Evolutionary conservation across 1,139 yeast genomes (phyloP), one percentile per base, ranked within the genome.

Genomic region (Magnusiomyces paraingens): DNA sequence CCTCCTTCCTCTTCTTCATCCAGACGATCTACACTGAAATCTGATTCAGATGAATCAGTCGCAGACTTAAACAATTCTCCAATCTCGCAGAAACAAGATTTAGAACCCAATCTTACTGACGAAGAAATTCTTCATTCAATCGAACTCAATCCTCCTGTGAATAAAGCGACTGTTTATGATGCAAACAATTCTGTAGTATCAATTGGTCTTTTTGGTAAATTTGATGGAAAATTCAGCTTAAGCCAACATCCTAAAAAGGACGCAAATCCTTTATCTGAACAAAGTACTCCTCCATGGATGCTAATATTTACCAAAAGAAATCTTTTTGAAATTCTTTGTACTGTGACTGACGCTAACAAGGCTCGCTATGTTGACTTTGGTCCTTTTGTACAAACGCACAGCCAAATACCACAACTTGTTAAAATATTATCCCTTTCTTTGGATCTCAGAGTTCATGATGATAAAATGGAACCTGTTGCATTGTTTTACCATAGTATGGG

Each of bases 301-400:
- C 59, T 66, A 36, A 66, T 70, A 1, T 66, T 66, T 52, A 66
- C 66, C 51, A 62, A 69, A 21, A 58, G 70, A 10, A 66, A 66
- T 49, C 57, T 66, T 44, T 66, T 66, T 45, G 69, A 66, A 52
- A 66, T 66, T 11, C 59, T 61, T 12, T 66, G 66, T n/a, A 58
- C 62, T 1, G 61, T 66, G 3, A 57, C 62, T 12, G 65, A 65
- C 50, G 63, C 67, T 15, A 64, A 61, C 42, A 58, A 59, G 36
- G 70, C 68, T 1, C 61, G 58, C 3, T 65, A 62, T 48, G 66
- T 65, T 2, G 59, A 59, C 18, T 61, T 62, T 44, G 15, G 43
- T 3, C 57, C 61, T 1, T 46, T 55, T 32, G 8, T 26, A 8
- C 32, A 26, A 8, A 5, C 32, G 8, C 32, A 4, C 8, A 4